These are phyloP conservation scores for Discostella stelligeroides DNA, from an alignment of 108 stramenopile species.

Conservation along the genomic window DNA sequence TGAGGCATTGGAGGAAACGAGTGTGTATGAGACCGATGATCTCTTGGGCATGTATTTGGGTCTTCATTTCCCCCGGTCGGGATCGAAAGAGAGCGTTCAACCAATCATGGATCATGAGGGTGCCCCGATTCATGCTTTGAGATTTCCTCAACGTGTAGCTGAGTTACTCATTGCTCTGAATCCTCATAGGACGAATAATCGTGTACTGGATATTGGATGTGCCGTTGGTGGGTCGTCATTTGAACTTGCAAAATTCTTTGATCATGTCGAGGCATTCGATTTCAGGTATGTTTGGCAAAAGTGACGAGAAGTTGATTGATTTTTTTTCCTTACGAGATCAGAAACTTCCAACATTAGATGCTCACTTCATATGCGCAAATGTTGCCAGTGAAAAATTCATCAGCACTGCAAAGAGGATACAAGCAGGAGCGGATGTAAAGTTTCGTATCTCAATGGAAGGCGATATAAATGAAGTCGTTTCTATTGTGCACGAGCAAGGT, in stretches of 20 bases:
- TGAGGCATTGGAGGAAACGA: constrained; percentile 14
- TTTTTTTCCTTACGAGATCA: too few relatives aligned
- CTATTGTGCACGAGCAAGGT: constrained; percentile 56
- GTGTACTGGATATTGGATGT: constrained; percentile 85
- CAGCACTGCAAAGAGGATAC: constrained; percentile 73
- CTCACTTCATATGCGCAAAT: background rate
- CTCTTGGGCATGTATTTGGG: constrained; percentile 71
- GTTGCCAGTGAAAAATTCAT: constrained; percentile 60
- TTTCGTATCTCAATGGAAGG: constrained; percentile 87
- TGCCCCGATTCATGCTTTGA: constrained; percentile 57
- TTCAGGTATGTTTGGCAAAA: constrained; percentile 36
- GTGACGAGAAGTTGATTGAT: too few relatives aligned
- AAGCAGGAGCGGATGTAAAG: constrained; percentile 44
- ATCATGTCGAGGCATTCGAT: constrained; percentile 87
- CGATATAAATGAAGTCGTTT: constrained; percentile 62
- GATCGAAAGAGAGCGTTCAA: constrained; percentile 50
- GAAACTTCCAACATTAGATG: background rate
- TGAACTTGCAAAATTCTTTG: constrained; percentile 79
- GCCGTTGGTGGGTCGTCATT: constrained; percentile 89
- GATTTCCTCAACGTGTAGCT: constrained; percentile 73
- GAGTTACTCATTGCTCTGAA: constrained; percentile 39
- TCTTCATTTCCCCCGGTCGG: constrained; percentile 67
- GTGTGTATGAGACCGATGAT: constrained; percentile 69
- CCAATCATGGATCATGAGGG: constrained; percentile 57
- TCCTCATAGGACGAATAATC: constrained; percentile 48